Evolutionary conservation across 768 basidiomycete species (phyloP).

Genomic region (Coprinopsis strossmayeri): DNA sequence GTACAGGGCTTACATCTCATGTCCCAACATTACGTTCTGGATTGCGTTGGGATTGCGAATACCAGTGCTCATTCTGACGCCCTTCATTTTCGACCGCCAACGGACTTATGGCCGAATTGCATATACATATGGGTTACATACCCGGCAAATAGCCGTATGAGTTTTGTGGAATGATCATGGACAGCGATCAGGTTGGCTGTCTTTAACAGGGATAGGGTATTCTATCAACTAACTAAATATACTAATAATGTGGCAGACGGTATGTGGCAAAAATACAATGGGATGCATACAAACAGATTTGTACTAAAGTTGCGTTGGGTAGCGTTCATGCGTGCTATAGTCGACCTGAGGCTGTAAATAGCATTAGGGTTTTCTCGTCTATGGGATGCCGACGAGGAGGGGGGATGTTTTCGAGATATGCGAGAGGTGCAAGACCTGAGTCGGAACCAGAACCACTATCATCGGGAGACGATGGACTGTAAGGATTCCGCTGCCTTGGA

Average conservation of each 20-base stretch:
- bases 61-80: too few relatives aligned
- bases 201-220: background rate
- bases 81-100: background rate
- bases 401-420: conserved; percentile 60
- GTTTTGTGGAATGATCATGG: background rate
- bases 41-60: too few relatives aligned
- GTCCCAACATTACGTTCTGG: too few relatives aligned
- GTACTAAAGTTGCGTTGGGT: too few relatives aligned
- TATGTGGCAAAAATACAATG: conserved; percentile 5
- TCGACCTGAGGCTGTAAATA: conserved; percentile 23
- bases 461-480: conserved; percentile 25
- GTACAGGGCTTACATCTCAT: too few relatives aligned
- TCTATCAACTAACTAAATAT: conserved; percentile 3
- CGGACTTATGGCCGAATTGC: background rate
- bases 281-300: too few relatives aligned
- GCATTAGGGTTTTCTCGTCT: conserved; percentile 44
- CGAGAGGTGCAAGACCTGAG: conserved; percentile 52
- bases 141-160: background rate
- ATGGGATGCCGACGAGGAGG: conserved; percentile 63
- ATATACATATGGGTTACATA: background rate
- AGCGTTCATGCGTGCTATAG: too few relatives aligned
- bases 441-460: conserved; percentile 19
- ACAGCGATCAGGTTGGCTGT: background rate
- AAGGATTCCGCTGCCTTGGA: conserved; percentile 18
- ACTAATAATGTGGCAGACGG: background rate